Evolutionary conservation across 306 rosid genomes (phyloP), one percentile per base, ranked within the genome.

Genomic region (Fragaria nilgerrensis): DNA sequence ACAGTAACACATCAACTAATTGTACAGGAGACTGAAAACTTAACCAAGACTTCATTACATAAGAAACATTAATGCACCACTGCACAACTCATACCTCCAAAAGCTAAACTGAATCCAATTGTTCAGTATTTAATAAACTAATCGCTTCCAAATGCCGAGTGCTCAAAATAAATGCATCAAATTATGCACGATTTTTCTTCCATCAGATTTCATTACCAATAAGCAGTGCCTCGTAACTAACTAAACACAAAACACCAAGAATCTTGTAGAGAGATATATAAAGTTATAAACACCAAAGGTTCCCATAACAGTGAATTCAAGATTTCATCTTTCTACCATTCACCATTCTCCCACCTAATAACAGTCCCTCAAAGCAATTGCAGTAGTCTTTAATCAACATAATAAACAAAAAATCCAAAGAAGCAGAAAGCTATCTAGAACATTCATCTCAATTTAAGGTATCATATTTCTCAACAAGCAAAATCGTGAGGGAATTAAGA

Each of bases 301-400:
- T 22, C 50, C 36, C 77, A 73, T 37, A 73, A 7, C 77, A 56
- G 4, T 23, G 5, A 58, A 36, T 72, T 72, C 34, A 72, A 55
- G 36, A 22, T 39, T 55, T 39, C 52, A 73, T 37, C 27, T 72
- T 52, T 36, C 27, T 27, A 27, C 27, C 27, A 27, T 27, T 27
- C 27, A 27, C 27, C 27, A 27, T 27, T 27, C 65, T 19, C 17
- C 48, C 36, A 56, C 63, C 53, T 68, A 44, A 68, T 29, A 67
- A 20, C 52, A 61, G 39, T 61, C 39, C 22, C 9, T 63, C 10
- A 17, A 16, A 63, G 44, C 3, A 63, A 29, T 27, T 4, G 1
- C 43, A 63, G n/a, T 0, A 50, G 7, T 27, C 4, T 22, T 32
- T 37, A 41, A 39, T 25, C 68, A 52, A 3, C 8, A 10, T 36